Conservation (phyloP, 768 basidiomycete genomes). For the Glaciozyma antarctica region DNA sequence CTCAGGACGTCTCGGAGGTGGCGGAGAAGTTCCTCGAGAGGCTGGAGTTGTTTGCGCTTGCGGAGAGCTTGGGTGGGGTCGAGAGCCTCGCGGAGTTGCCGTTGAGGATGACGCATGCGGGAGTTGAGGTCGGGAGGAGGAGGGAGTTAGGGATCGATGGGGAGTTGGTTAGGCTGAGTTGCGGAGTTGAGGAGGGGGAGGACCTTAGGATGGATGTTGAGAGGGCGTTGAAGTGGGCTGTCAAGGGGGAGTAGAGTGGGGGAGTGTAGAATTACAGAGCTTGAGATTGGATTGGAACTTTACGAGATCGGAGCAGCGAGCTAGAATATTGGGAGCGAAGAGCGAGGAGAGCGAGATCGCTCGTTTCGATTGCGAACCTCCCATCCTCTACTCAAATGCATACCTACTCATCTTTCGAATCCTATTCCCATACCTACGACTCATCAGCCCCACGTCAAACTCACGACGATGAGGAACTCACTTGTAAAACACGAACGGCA, state of each 20-base stretch:
- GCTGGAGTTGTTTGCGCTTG: conserved; percentile 43
- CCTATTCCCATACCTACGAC: neutral
- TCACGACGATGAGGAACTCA: too few species aligned
- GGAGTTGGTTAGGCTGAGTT: conserved; percentile 62
- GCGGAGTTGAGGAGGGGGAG: conserved; percentile 78
- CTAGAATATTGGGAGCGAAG: too few species aligned
- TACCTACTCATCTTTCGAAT: neutral
- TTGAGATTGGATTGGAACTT: too few species aligned
- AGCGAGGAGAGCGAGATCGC: too few species aligned
- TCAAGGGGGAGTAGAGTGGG: too few species aligned
- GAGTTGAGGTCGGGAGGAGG: conserved; percentile 58
- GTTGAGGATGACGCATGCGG: conserved; percentile 76
- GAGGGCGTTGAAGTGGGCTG: conserved; percentile 46
- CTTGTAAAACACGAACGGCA: neutral
- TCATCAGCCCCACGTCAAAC: neutral
- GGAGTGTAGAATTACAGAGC: too few species aligned
- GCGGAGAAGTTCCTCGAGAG: conserved; percentile 45
- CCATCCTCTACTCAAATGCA: neutral
- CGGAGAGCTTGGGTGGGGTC: conserved; percentile 83
- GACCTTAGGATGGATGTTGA: conserved; percentile 68
- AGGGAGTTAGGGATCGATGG: conserved; percentile 64
- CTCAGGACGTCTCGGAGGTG: conserved; percentile 36
- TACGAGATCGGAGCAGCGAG: too few species aligned
- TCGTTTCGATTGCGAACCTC: too few species aligned
- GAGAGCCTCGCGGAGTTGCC: conserved; percentile 85